A percentile compares a stretch with the other conserved stretches of the same genome.
Conservation (phyloP, 1,284 basidiomycete species). For the Ustilago cynodontis region DNA sequence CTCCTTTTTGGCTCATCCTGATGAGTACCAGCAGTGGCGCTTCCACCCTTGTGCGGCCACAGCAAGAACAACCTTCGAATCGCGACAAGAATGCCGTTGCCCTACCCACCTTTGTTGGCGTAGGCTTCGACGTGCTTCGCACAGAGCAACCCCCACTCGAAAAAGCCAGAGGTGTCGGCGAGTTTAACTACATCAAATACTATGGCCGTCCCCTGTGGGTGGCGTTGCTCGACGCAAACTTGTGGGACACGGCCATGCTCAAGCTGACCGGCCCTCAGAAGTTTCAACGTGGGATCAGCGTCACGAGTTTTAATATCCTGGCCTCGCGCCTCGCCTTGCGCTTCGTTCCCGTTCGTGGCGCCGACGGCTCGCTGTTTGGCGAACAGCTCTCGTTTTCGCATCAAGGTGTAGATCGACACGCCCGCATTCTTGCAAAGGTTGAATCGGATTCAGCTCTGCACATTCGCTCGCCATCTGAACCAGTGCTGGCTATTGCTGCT, state of each 20-base stretch:
- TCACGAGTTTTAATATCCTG: not conserved
- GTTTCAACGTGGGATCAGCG: too few relatives aligned
- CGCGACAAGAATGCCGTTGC: not conserved
- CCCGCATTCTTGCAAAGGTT: too few relatives aligned
- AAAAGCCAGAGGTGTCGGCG: not conserved
- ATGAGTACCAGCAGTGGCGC: too few relatives aligned
- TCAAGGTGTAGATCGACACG: not conserved
- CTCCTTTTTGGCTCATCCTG: too few relatives aligned
- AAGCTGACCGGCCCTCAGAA: too few relatives aligned
- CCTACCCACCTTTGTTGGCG: slow-evolving; percentile 9
- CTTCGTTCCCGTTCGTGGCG: not conserved
- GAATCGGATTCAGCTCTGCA: not conserved
- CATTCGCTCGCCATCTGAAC: slow-evolving; percentile 3
- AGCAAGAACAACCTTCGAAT: too few relatives aligned
- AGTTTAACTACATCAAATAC: too few relatives aligned
- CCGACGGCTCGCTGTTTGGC: not conserved
- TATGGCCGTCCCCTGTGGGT: too few relatives aligned
- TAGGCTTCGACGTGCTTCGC: slow-evolving; percentile 10
- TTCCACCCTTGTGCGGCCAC: too few relatives aligned
- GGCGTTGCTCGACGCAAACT: too few relatives aligned
- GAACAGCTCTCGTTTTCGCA: slow-evolving; percentile 4
- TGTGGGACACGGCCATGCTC: too few relatives aligned
- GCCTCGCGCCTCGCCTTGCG: slow-evolving; percentile 11
- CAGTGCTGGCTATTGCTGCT: slow-evolving; percentile 8
- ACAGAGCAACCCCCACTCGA: not conserved